Evolutionary conservation across 345 rosid genomes (phyloP).

Genomic region (Adansonia digitata): DNA sequence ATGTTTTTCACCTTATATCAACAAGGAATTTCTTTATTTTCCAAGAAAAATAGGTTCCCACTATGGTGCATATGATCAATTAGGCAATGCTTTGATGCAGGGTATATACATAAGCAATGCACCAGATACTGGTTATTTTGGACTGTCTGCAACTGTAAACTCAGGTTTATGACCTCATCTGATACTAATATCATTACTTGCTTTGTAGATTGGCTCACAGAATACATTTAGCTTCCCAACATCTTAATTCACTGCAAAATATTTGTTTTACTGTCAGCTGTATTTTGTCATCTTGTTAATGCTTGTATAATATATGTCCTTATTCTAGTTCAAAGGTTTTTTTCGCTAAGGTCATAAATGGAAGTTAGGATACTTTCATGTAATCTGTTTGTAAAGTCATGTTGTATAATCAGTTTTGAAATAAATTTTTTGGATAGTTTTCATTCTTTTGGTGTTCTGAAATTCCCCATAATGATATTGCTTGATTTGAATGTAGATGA

Average conservation of each 20-base stretch:
- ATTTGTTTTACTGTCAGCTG: background rate
- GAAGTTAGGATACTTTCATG: background rate
- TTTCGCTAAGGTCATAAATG: background rate
- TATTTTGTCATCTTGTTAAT: background rate
- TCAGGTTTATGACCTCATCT: constrained; percentile 37
- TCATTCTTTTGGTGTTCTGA: too few relatives aligned
- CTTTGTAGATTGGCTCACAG: background rate
- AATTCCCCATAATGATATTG: too few relatives aligned
- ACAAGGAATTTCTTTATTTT: background rate
- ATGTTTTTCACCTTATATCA: constrained; percentile 5
- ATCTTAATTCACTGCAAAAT: background rate
- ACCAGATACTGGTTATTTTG: constrained; percentile 42
- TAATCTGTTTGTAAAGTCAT: background rate
- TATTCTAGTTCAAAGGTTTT: background rate
- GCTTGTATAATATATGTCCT: background rate
- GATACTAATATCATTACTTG: background rate
- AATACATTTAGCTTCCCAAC: background rate
- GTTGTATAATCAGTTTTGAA: background rate
- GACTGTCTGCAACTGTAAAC: constrained; percentile 44
- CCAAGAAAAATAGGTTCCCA: background rate
- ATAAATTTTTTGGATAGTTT: too few relatives aligned
- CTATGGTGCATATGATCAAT: constrained; percentile 1
- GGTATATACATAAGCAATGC: constrained; percentile 42
- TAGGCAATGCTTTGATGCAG: constrained; percentile 31
- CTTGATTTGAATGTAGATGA: too few relatives aligned